Evolutionary conservation across 192 early-diverging fungal species (phyloP).

Genomic region (Hyaloraphidium curvatum): DNA sequence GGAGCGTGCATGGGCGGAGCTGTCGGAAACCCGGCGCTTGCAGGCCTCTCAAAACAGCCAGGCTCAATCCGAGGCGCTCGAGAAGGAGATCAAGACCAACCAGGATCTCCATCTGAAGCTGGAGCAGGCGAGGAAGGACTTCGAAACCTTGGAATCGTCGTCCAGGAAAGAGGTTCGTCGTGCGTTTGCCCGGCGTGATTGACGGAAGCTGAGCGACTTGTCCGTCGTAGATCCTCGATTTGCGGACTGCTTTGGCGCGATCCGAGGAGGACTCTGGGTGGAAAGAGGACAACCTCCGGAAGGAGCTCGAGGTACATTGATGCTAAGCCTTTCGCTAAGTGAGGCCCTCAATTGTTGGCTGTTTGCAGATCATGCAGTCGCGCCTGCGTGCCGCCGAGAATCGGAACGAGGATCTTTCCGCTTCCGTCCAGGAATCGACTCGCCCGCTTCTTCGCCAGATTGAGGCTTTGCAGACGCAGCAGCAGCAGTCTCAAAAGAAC

Average conservation of each 20-base stretch:
- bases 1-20: conserved; percentile 1
- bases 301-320: conserved; percentile 12
- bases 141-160: conserved; percentile 6
- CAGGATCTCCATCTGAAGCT: conserved; percentile 15
- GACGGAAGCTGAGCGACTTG: too few relatives aligned
- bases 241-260: conserved; percentile 11
- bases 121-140: conserved; percentile 6
- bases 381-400: conserved; percentile 18
- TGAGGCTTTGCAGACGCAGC: conserved; percentile 21
- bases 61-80: conserved; percentile 19
- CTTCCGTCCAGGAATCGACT: conserved; percentile 12
- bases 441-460: conserved; percentile 25
- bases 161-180: conserved; percentile 17
- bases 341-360: neutral
- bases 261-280: conserved; percentile 22
- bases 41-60: too few relatives aligned
- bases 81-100: conserved; percentile 14
- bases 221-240: conserved; percentile 5
- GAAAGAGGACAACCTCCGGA: conserved; percentile 21
- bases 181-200: neutral
- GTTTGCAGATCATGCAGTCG: conserved; percentile 9
- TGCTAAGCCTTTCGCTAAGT: neutral
- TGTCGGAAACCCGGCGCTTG: neutral
- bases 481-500: conserved; percentile 9
- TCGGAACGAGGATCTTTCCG: conserved; percentile 17